A percentile compares a stretch with the other conserved stretches of the same genome.
phyloP scores from a whole-genome alignment of 2,329 filamentous ascomycete genomes.

The Phialophora expanda region DNA sequence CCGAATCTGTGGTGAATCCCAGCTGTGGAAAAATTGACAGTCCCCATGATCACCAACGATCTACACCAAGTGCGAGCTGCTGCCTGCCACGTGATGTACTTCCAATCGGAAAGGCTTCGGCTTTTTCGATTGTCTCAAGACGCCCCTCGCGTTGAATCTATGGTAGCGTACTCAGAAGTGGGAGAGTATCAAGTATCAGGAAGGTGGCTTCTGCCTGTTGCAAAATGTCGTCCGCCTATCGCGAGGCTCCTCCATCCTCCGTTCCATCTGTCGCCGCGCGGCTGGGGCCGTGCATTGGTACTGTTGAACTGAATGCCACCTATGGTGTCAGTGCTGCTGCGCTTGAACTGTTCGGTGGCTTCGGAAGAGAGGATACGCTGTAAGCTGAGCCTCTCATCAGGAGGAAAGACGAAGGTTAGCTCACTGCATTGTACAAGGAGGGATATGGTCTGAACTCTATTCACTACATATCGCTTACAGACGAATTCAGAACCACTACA shows the following conservation, averaged over 20 bases:
- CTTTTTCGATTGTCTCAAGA: not conserved
- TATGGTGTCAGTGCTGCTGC: not conserved
- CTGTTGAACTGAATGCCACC: not conserved
- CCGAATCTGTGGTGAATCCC: not conserved
- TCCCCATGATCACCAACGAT: not conserved
- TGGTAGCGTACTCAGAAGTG: not conserved
- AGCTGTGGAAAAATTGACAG: not conserved
- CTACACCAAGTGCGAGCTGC: not conserved
- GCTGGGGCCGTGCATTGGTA: not conserved
- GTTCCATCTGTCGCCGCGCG: not conserved
- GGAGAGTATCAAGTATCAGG: not conserved
- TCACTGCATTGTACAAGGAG: not conserved
- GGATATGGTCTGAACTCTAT: too few relatives aligned
- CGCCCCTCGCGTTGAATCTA: not conserved
- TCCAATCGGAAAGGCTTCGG: not conserved
- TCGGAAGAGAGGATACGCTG: not conserved
- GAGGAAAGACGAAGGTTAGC: not conserved
- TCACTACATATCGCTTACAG: too few relatives aligned
- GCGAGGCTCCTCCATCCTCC: not conserved
- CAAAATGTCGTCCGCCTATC: not conserved
- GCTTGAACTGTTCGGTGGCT: not conserved
- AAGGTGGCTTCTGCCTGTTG: not conserved
- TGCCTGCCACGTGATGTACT: conserved; percentile 2
- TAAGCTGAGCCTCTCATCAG: not conserved
- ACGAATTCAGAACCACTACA: too few relatives aligned